Base-by-base conservation (phyloP, 768 basidiomycete genomes). In the Lentinus brumalis region DNA sequence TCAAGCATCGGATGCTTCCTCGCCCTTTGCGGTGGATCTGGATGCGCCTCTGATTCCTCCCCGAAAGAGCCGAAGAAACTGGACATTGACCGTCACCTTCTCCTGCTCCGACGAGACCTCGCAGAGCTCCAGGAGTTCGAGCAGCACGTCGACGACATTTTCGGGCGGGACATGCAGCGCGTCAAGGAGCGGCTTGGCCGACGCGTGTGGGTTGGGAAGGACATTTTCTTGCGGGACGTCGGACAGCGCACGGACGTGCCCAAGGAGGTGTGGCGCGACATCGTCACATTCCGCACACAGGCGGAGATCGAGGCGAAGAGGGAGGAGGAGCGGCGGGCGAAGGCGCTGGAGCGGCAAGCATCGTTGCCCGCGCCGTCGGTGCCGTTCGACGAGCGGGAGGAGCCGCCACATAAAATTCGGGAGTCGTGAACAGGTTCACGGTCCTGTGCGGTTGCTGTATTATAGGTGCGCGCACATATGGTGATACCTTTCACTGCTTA, bases 121-220 rank as follows among this genome's bases (percentile, higher is more conserved):
- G 62, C 67, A 18, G 79, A 84, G 59, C 74, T 92, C 26, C 71
- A 77, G 53, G 65, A 71, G 2, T 78, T 91, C 53, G 70, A 77
- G 40, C 63, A 69, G 3, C 77, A 74, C 35, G 71, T 86, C 12
- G 70, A 71, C 12, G 73, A 74, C n/a, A 73, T 81, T 2, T 63
- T 84, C 7, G 80, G 75, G 5, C 83, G 88, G 10, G 83, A 77
- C 16, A 76, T 77, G 3, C 83, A 87, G 62, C 82, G 90, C 16
- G 58, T 85, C n/a, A 91, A 91, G 73, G 89, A 92, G 74, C 79
- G 83, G 32, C 74, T 92, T n/a, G 89, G 89, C 9, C 83, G 91
- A n/a, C 84, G 91, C 11, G 83, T 92, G 0, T 91, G 89, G 89
- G 70, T 64, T 5, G 77, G 71, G 35, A 85, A 83, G 70, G 75